Evolutionary conservation across 169 alveolate species (phyloP).

Genomic region (Amoebophrya sp.): DNA sequence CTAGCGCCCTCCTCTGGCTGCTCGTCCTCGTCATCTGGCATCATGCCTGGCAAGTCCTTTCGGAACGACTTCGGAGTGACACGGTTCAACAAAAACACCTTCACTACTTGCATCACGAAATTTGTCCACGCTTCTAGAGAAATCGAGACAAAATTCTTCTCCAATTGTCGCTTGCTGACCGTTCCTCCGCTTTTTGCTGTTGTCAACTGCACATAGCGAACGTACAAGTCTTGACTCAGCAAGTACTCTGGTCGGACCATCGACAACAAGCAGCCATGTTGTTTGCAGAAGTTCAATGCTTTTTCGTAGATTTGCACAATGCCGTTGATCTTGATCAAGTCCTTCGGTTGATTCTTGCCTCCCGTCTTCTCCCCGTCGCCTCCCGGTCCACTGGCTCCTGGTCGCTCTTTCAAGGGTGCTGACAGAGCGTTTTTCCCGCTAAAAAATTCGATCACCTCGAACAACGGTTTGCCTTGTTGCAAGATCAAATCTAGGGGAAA

Average conservation of each 20-base stretch:
- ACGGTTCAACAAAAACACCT: constrained; percentile 71
- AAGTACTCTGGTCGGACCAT: constrained; percentile 75
- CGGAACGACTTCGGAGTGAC: constrained; percentile 64
- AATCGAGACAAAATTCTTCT: constrained; percentile 62
- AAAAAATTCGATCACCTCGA: constrained; percentile 62
- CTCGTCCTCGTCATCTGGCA: constrained; percentile 53
- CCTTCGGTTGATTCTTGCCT: neutral
- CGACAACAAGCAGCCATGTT: constrained; percentile 70
- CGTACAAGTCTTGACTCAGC: constrained; percentile 58
- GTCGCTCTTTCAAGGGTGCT: neutral
- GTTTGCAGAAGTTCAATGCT: constrained; percentile 44
- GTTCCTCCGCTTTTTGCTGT: neutral
- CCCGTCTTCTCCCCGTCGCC: neutral
- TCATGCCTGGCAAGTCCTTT: constrained; percentile 59
- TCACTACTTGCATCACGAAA: constrained; percentile 69
- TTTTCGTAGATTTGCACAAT: neutral
- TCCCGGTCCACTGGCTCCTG: neutral
- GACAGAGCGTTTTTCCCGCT: constrained; percentile 69
- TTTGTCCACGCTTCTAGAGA: constrained; percentile 78
- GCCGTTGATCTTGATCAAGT: neutral
- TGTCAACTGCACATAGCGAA: constrained; percentile 5
- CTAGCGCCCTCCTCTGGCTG: constrained; percentile 35
- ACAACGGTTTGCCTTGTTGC: constrained; percentile 64
- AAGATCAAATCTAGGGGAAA: constrained; percentile 73
- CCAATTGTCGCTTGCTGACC: constrained; percentile 49